Percentiles rank a stretch among this genome's conserved stretches.
Conservation (phyloP, 1,284 basidiomycete species). For the Clitocybe nebularis region DNA sequence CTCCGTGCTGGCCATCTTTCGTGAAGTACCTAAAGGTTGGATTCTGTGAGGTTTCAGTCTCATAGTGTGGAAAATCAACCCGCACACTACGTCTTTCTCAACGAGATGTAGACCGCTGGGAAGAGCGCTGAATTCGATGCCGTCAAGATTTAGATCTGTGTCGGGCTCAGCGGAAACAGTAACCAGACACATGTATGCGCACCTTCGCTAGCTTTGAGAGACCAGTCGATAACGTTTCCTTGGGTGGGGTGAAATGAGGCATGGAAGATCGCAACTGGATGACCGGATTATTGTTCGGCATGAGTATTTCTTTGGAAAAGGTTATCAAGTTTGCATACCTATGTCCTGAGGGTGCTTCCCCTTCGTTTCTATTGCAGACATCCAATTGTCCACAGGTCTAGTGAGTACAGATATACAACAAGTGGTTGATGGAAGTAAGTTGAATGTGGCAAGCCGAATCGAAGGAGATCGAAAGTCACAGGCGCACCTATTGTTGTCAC, state of each 20-base stretch:
- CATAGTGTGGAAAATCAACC: too few relatives aligned
- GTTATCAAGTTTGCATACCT: constrained; percentile 24
- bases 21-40: constrained; percentile 58
- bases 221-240: constrained; percentile 76
- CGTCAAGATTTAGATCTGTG: constrained; percentile 59
- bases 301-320: background rate
- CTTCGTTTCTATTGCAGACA: constrained; percentile 24
- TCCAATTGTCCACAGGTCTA: constrained; percentile 16
- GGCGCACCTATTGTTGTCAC: constrained; percentile 2
- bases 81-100: constrained; percentile 73
- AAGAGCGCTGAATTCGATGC: constrained; percentile 73
- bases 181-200: constrained; percentile 15
- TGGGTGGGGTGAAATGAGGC: constrained; percentile 77
- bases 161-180: background rate
- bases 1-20: constrained; percentile 61
- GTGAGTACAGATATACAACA: constrained; percentile 1
- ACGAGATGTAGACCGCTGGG: constrained; percentile 79
- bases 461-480: too few relatives aligned
- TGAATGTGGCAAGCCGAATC: too few relatives aligned
- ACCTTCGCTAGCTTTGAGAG: constrained; percentile 63
- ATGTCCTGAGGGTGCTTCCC: constrained; percentile 44
- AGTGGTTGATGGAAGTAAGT: constrained; percentile 1
- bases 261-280: constrained; percentile 74
- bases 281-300: too few relatives aligned
- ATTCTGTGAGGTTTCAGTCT: constrained; percentile 7